Evolutionary conservation across 345 rosid genomes (phyloP), one percentile per base, ranked within the genome.

Genomic region (Camelina neglecta): DNA sequence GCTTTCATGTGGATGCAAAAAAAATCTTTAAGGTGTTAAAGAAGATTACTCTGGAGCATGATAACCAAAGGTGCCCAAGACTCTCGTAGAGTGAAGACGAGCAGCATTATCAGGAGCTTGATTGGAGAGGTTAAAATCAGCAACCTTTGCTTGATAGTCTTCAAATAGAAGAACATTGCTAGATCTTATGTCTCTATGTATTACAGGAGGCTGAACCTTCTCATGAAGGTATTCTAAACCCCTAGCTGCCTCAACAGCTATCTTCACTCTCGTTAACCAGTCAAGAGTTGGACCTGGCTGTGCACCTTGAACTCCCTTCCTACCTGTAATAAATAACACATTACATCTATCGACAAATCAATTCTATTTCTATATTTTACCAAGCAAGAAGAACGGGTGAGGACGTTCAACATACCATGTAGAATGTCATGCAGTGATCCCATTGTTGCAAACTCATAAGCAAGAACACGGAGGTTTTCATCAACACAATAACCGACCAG

Each of bases 101-200:
- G 99, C 97, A 80, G 99, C 97, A 84, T 89, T 95, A 69, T 95
- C 99, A 73, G 99, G 97, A 72, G 99, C 89, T 85, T 95, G 99
- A 80, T 95, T 95, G 61, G 96, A 95, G 59, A 92, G 89, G 85
- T 95, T 92, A 67, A 95, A 92, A 85, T 95, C 99, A 31, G 97
- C 99, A 50, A 92, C 74, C 85, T 92, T 95, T 5, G 97, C 93
- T 84, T 92, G 93, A 78, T 89, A 92, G 63, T 95, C 97, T 81
- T 92, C 97, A 74, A 95, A 92, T 51, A 95, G 89, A 75, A 95
- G 97, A 59, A 92, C 93, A 69, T 95, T 95, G 88, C 97, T 95
- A 48, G 99, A 92, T 79, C 99, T 86, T 64, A 95, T 80, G 86
- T 95, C 99, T 84, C 97, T 88, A 83, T 94, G 98, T 76, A 92